Conservation (phyloP, 2,329 filamentous ascomycete genomes). For the Penicillium sumatraense region DNA sequence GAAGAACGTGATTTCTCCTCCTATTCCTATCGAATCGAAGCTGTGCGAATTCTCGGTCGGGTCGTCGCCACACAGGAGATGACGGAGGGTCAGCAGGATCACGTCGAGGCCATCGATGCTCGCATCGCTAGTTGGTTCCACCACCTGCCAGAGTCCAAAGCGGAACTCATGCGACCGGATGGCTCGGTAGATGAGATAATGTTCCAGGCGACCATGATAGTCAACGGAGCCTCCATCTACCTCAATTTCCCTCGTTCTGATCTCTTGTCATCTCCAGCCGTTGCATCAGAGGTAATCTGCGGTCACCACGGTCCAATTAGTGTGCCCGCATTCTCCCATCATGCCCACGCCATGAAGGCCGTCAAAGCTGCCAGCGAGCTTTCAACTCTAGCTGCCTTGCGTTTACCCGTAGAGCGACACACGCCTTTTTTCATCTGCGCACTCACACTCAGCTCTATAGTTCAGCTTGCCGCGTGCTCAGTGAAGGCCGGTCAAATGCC, state of each 20-base stretch:
- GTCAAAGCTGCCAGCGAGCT: conserved; percentile 79
- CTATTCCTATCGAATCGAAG: conserved; percentile 82
- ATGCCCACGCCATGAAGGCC: conserved; percentile 75
- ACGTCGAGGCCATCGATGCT: conserved; percentile 64
- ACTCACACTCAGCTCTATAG: conserved; percentile 76
- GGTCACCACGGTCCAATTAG: conserved; percentile 44
- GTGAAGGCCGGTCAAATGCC: conserved; percentile 61
- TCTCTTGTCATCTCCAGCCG: conserved; percentile 60
- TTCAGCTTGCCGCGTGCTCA: conserved; percentile 80
- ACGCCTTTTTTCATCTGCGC: conserved; percentile 85
- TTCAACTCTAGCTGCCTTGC: conserved; percentile 70
- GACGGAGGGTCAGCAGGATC: conserved; percentile 52
- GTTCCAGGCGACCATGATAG: conserved; percentile 87
- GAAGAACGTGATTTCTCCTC: conserved; percentile 75
- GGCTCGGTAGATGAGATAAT: conserved; percentile 84
- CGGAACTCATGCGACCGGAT: conserved; percentile 69
- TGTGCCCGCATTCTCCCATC: conserved; percentile 46
- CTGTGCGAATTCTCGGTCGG: conserved; percentile 75
- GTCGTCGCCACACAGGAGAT: conserved; percentile 61
- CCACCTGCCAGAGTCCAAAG: conserved; percentile 74
- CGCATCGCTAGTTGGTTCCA: conserved; percentile 75
- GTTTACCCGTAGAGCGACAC: conserved; percentile 67
- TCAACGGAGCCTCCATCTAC: conserved; percentile 66
- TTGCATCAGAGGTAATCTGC: conserved; percentile 53
- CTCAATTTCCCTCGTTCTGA: conserved; percentile 81